These are phyloP conservation scores for Xylariaceae sp. DNA, from an alignment of 2,329 filamentous ascomycete genomes.

Conservation along the genomic window DNA sequence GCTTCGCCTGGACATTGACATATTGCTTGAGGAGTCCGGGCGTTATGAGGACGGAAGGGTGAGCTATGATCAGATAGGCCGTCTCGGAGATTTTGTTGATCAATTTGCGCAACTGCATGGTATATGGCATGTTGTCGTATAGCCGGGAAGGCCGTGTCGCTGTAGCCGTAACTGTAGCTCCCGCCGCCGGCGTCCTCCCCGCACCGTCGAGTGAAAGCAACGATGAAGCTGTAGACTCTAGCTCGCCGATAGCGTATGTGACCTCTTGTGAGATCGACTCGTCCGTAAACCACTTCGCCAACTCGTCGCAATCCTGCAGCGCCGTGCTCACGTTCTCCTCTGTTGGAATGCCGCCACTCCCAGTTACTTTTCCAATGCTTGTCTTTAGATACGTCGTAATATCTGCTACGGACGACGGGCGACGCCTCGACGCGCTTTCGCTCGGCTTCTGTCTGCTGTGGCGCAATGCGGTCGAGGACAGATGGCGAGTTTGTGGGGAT, in stretches of 20 bases:
- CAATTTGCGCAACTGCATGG: conserved; percentile 39
- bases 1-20: conserved; percentile 67
- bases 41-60: conserved; percentile 77
- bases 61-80: conserved; percentile 66
- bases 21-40: conserved; percentile 68
- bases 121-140: conserved; percentile 20
- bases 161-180: background rate
- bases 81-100: conserved; percentile 52
- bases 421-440: background rate
- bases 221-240: conserved; percentile 37
- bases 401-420: conserved; percentile 25
- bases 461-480: background rate
- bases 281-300: conserved; percentile 32
- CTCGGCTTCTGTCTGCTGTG: background rate
- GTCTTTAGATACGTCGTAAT: conserved; percentile 30
- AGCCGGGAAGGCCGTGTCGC: conserved; percentile 14
- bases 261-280: conserved; percentile 31
- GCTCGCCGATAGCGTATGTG: conserved; percentile 30
- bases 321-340: conserved; percentile 31
- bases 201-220: conserved; percentile 35
- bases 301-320: conserved; percentile 28
- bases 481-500: background rate
- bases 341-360: conserved; percentile 25
- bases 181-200: background rate
- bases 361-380: conserved; percentile 25